Percentiles rank a stretch among this genome's conserved stretches.
Conservation (phyloP, 768 basidiomycete genomes). For the Tricholoma flavovirens region DNA sequence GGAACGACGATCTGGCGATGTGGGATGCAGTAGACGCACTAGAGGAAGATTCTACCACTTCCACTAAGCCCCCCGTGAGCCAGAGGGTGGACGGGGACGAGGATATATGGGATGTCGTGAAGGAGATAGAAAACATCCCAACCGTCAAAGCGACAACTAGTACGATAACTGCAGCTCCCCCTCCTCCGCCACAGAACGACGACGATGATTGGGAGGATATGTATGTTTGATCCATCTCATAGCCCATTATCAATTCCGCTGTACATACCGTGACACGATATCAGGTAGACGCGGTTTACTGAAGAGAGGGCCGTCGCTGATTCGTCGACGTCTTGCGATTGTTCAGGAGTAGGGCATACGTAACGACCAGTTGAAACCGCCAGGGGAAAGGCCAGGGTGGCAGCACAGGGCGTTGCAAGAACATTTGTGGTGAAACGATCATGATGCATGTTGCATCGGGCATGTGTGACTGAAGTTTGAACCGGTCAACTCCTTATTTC, state of each 20-base stretch:
- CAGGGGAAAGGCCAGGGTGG: too few species aligned
- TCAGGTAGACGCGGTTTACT: background rate
- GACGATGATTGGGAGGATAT: conserved; percentile 63
- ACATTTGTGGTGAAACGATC: background rate
- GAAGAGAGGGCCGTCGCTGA: background rate
- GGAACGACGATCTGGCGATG: conserved; percentile 1
- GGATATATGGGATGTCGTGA: conserved; percentile 69
- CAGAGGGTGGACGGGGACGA: conserved; percentile 41
- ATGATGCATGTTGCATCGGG: background rate
- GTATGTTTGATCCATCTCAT: conserved; percentile 35
- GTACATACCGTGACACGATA: too few species aligned
- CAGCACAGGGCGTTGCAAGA: too few species aligned
- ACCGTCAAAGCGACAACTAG: conserved; percentile 3
- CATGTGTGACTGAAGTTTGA: too few species aligned
- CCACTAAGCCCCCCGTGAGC: background rate
- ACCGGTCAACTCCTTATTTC: background rate
- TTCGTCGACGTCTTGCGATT: too few species aligned
- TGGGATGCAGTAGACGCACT: conserved; percentile 4
- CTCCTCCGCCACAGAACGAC: conserved; percentile 21
- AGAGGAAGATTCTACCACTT: background rate
- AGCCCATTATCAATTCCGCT: too few species aligned
- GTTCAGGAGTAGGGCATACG: too few species aligned
- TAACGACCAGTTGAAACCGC: too few species aligned
- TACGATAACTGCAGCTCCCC: conserved; percentile 6
- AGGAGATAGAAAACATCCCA: conserved; percentile 42